A percentile compares a stretch with the other conserved stretches of the same genome.
phyloP scores from a whole-genome alignment of 2,329 filamentous ascomycete genomes.

The Aspergillus alliaceus region DNA sequence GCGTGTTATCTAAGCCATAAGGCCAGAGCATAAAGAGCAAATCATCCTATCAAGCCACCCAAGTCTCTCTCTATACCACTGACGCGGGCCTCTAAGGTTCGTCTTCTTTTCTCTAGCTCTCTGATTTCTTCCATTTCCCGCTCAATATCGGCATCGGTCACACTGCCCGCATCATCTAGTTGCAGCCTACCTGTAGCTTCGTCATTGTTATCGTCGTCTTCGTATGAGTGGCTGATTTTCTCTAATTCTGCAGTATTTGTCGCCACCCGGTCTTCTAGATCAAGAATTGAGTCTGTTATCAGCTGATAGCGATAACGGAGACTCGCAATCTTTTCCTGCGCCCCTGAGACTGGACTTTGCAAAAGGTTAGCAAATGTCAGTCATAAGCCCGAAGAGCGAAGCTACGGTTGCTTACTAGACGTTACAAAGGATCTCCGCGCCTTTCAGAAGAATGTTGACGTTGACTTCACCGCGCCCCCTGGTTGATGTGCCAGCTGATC shows the following conservation, averaged over 20 bases:
- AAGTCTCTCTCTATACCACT: slow-evolving; percentile 67
- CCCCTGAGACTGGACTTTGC: slow-evolving; percentile 70
- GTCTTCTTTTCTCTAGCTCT: slow-evolving; percentile 64
- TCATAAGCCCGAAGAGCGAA: background rate
- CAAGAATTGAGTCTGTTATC: slow-evolving; percentile 70
- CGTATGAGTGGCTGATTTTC: slow-evolving; percentile 63
- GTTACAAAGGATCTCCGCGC: slow-evolving; percentile 84
- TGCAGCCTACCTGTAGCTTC: slow-evolving; percentile 41
- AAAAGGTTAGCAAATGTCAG: slow-evolving; percentile 14
- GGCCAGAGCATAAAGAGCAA: background rate
- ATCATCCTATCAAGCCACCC: slow-evolving; percentile 58
- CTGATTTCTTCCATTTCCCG: slow-evolving; percentile 56
- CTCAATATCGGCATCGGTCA: slow-evolving; percentile 46
- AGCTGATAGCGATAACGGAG: slow-evolving; percentile 71
- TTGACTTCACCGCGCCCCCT: slow-evolving; percentile 70
- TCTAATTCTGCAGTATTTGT: slow-evolving; percentile 74
- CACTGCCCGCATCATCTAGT: slow-evolving; percentile 20
- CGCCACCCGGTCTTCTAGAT: slow-evolving; percentile 77
- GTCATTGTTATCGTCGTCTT: slow-evolving; percentile 57
- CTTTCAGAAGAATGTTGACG: slow-evolving; percentile 78
- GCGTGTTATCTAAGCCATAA: background rate
- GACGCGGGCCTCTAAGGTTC: slow-evolving; percentile 62
- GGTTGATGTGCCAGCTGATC: slow-evolving; percentile 56
- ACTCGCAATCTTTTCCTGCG: slow-evolving; percentile 70
- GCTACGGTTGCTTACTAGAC: slow-evolving; percentile 64